Base-by-base conservation (phyloP, 2,329 filamentous ascomycete species). In the Aureobasidium sp. region DNA sequence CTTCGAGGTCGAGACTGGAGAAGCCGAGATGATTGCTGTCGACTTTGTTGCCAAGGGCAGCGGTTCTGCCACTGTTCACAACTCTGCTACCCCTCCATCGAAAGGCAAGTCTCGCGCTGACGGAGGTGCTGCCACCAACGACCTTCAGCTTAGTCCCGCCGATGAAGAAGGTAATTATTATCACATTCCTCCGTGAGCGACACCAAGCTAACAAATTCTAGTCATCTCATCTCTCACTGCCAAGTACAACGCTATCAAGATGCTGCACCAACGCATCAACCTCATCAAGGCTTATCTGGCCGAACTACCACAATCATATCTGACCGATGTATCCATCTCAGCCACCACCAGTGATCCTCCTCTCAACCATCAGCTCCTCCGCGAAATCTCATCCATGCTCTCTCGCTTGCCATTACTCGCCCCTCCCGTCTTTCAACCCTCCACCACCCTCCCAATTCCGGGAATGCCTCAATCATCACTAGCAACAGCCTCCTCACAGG, bases 21-120 rank as follows among this genome's bases (percentile, higher is more conserved):
- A 97, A 73, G 92, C 92, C 1, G 94, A 99, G 75, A 97, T 97
- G 91, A 97, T 99, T 66, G 89, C 90, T 67, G 90, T 99, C 69
- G 91, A 97, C 74, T 96, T 92, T 66, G 88, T 99, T 25, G 92
- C 93, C 0, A 86, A 87, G 58, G 90, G 89, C 42, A 89, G 89
- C 50, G 90, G 89, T 51, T 93, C 90, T 69, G 92, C 91, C 29
- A 86, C 88, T 11, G 85, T 85, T 66, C 30, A 76, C 68, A 45
- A 44, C 29, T 41, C 57, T 36, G 45, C 45, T 4, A 45, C 57
- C 4, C 57, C 55, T 48, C 30, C 57, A 5, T 27, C 54, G 4
- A 76, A 77, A 63, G 68, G 66, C 68, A 68, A 76, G 70, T 67
- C 72, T 49, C 57, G 57, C 13, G 45, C 57, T n/a, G 45, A 59